Evolutionary conservation across 345 rosid species (phyloP).

Genomic region (Eucalyptus polyanthemos): DNA sequence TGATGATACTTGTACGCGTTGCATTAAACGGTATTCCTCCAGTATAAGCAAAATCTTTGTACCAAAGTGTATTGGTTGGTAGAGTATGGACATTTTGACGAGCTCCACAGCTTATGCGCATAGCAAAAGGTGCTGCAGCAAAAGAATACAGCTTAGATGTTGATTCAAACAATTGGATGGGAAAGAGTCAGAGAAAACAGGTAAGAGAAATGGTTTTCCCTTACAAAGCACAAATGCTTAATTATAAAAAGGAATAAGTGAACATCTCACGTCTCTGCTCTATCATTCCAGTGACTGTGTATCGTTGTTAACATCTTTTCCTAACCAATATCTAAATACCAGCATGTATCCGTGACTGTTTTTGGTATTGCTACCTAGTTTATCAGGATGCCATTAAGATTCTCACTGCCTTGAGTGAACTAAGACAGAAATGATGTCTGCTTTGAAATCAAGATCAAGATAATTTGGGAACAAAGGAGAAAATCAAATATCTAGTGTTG

Average conservation of each 20-base stretch:
- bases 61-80: constrained; percentile 83
- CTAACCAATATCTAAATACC: not conserved
- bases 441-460: not conserved
- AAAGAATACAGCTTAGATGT: not conserved
- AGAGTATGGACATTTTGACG: constrained; percentile 40
- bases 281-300: not conserved
- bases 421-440: not conserved
- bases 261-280: not conserved
- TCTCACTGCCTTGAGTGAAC: not conserved
- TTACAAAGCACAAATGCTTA: not conserved
- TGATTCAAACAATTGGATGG: not conserved
- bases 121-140: constrained; percentile 65
- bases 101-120: constrained; percentile 94
- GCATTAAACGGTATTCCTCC: constrained; percentile 83
- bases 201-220: not conserved
- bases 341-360: not conserved
- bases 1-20: constrained; percentile 33
- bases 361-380: not conserved
- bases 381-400: not conserved
- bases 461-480: not conserved
- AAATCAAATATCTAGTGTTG: not conserved
- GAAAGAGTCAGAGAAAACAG: not conserved
- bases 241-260: not conserved
- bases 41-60: constrained; percentile 82
- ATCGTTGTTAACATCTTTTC: not conserved